Percentiles rank a stretch among this genome's conserved stretches.
Evolutionary conservation across 495 filamentous ascomycete genomes (phyloP).

Genomic region (Staphylotrichum longicolle): DNA sequence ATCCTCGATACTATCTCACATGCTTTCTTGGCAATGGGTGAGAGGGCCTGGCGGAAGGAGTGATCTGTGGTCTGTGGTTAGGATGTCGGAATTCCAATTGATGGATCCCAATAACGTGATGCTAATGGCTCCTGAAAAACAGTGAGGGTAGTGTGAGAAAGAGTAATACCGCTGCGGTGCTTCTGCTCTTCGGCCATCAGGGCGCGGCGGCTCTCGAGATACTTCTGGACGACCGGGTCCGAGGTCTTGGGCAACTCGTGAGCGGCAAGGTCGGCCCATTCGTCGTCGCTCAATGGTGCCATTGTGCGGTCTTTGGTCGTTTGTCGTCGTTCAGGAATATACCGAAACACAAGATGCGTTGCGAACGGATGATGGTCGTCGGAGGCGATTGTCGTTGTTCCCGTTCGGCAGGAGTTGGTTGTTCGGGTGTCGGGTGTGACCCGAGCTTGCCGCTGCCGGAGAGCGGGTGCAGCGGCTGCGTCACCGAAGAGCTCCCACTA

Average conservation of each 20-base stretch:
- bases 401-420: neutral
- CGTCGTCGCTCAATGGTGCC: slow-evolving; percentile 45
- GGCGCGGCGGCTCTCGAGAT: slow-evolving; percentile 70
- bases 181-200: slow-evolving; percentile 77
- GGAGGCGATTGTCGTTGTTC: neutral
- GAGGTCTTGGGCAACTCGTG: slow-evolving; percentile 52
- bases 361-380: neutral
- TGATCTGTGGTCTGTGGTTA: slow-evolving; percentile 33
- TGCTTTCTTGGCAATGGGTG: slow-evolving; percentile 59
- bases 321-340: neutral
- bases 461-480: slow-evolving; percentile 1
- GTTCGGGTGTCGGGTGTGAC: neutral
- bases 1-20: slow-evolving; percentile 75
- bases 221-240: slow-evolving; percentile 77
- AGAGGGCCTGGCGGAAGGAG: slow-evolving; percentile 51
- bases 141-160: neutral
- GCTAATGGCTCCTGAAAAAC: neutral
- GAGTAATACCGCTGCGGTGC: slow-evolving; percentile 66
- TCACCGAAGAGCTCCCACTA: neutral
- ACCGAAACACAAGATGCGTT: too few relatives aligned
- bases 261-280: slow-evolving; percentile 52
- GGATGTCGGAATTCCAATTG: too few relatives aligned
- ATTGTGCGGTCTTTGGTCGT: slow-evolving; percentile 1
- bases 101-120: too few relatives aligned
- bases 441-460: slow-evolving; percentile 1